Evolutionary conservation across 805 yeast species (phyloP).

Genomic region (Spathaspora girioi): DNA sequence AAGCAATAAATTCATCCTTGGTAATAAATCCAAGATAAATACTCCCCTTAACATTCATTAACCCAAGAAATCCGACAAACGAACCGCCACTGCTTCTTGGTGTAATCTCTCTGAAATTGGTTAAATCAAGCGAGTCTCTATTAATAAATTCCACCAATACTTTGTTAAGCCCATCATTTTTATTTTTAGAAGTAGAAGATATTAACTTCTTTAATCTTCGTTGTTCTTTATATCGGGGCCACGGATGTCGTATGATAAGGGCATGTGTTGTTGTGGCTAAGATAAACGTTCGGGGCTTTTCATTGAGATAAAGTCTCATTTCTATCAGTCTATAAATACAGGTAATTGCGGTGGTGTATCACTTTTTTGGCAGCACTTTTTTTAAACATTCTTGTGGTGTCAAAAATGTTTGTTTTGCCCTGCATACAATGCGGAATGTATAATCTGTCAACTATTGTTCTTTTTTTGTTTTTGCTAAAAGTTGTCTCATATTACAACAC

Average conservation of each 20-base stretch:
- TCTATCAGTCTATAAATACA: background rate
- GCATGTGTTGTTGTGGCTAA: slow-evolving; percentile 58
- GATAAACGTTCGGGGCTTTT: slow-evolving; percentile 66
- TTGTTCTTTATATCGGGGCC: slow-evolving; percentile 20
- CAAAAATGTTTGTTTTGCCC: background rate
- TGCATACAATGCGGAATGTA: background rate
- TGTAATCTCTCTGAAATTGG: slow-evolving; percentile 42
- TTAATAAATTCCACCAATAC: slow-evolving; percentile 53
- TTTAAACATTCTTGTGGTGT: background rate
- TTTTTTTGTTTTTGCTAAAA: too few relatives aligned
- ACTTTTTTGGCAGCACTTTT: background rate
- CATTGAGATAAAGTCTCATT: slow-evolving; percentile 64
- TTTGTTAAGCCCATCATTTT: slow-evolving; percentile 16
- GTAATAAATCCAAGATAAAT: slow-evolving; percentile 60
- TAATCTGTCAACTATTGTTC: too few relatives aligned
- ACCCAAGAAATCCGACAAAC: slow-evolving; percentile 59
- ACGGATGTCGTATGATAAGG: slow-evolving; percentile 53
- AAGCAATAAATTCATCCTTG: slow-evolving; percentile 51
- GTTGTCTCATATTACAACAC: background rate
- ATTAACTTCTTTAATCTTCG: slow-evolving; percentile 4
- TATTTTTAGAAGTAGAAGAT: slow-evolving; percentile 15
- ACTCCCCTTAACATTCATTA: slow-evolving; percentile 50
- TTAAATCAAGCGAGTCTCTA: slow-evolving; percentile 32
- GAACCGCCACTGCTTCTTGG: slow-evolving; percentile 12
- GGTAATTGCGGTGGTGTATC: background rate